Evolutionary conservation across 306 rosid genomes (phyloP).

Genomic region (Vigna angularis): DNA sequence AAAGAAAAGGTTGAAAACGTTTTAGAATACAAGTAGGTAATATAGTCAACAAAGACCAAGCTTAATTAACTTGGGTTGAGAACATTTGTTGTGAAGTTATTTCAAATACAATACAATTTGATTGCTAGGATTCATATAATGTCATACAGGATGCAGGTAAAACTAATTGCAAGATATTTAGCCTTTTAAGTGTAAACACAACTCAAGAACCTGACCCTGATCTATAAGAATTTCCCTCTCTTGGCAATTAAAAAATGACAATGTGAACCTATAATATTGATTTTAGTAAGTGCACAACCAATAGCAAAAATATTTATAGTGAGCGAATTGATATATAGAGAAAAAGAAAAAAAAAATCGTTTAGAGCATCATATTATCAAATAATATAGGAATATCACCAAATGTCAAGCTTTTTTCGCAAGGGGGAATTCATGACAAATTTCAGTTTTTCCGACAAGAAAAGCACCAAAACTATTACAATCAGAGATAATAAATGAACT

Average conservation of each 20-base stretch:
- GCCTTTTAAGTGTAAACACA: background rate
- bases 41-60: slow-evolving; percentile 9
- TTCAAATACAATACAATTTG: background rate
- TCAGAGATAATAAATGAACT: background rate
- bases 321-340: background rate
- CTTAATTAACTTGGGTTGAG: background rate
- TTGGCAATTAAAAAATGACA: background rate
- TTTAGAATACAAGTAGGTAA: slow-evolving; percentile 4
- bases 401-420: background rate
- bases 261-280: background rate
- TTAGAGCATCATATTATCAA: background rate
- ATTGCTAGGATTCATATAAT: slow-evolving; percentile 19
- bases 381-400: background rate
- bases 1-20: background rate
- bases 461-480: slow-evolving; percentile 2
- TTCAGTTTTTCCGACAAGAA: background rate
- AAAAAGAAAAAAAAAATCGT: background rate
- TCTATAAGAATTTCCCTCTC: background rate
- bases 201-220: background rate
- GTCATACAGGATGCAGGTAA: slow-evolving; percentile 12
- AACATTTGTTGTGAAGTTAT: slow-evolving; percentile 1
- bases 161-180: background rate
- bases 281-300: background rate
- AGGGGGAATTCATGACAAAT: background rate
- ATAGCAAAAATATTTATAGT: background rate